A percentile compares a stretch with the other conserved stretches of the same genome.
Conservation (phyloP, 768 basidiomycete genomes). For the Tylopilus vinaceipallidus region DNA sequence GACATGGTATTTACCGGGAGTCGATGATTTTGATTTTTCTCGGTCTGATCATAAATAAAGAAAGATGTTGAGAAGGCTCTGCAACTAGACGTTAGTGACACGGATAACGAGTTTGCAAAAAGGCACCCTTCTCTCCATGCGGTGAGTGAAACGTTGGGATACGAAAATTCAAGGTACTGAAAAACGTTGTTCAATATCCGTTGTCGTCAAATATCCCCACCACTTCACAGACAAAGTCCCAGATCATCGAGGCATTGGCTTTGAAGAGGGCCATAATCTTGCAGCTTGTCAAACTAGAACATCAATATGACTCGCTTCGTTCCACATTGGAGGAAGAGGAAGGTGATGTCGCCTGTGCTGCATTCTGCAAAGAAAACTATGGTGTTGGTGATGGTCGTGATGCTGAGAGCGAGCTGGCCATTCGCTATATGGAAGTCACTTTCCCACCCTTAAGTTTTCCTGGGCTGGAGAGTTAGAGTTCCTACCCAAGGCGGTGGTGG, state of each 20-base stretch:
- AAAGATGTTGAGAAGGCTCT: not conserved
- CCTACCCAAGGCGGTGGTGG: too few relatives aligned
- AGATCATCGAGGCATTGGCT: not conserved
- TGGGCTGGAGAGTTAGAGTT: too few relatives aligned
- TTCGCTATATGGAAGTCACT: not conserved
- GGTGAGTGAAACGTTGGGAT: not conserved
- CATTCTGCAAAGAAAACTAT: not conserved
- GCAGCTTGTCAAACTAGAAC: not conserved
- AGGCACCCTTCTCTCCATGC: not conserved
- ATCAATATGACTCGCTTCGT: not conserved
- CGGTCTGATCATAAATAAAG: not conserved
- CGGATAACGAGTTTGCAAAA: not conserved
- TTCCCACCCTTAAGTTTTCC: not conserved
- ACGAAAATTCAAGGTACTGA: not conserved
- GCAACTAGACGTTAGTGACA: not conserved
- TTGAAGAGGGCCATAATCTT: not conserved
- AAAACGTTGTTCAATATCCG: not conserved
- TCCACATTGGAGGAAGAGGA: not conserved
- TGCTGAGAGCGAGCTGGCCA: not conserved
- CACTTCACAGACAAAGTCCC: not conserved
- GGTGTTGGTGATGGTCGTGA: not conserved
- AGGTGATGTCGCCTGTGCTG: not conserved
- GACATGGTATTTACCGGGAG: not conserved
- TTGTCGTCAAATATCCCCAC: not conserved
- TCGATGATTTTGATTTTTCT: not conserved